Evolutionary conservation across 345 rosid species (phyloP).

Genomic region (Corchorus capsularis): DNA sequence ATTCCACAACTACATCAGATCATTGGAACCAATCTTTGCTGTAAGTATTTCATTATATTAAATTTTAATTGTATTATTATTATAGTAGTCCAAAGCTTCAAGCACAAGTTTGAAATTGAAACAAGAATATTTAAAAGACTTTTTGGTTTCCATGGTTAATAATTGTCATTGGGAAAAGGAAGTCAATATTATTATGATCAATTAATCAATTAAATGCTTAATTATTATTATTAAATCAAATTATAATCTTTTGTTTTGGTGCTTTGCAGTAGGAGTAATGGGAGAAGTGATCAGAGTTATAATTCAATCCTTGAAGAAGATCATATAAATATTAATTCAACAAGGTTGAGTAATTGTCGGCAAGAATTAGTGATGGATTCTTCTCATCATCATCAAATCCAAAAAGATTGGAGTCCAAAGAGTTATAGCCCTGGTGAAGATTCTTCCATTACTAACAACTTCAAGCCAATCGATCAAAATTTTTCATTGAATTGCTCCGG

Average conservation of each 20-base stretch:
- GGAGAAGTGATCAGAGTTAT: conserved; percentile 32
- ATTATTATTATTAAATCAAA: background rate
- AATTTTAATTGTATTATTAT: too few species aligned
- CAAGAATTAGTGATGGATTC: conserved; percentile 24
- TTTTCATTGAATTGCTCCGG: conserved; percentile 37
- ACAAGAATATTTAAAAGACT: conserved; percentile 5
- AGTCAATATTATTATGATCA: conserved; percentile 15
- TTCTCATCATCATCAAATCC: conserved; percentile 27
- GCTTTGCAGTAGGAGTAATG: conserved; percentile 29
- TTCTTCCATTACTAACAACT: conserved; percentile 29
- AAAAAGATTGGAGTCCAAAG: conserved; percentile 46
- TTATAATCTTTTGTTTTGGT: background rate
- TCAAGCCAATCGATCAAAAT: conserved; percentile 35
- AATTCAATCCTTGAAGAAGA: conserved; percentile 52
- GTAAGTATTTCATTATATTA: conserved; percentile 41
- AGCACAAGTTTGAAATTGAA: conserved; percentile 16
- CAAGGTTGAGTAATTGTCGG: conserved; percentile 30
- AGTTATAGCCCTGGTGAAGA: conserved; percentile 31
- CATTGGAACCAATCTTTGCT: conserved; percentile 50
- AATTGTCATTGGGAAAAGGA: conserved; percentile 9
- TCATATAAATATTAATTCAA: conserved; percentile 37
- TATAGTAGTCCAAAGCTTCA: conserved; percentile 26
- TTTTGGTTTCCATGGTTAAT: background rate
- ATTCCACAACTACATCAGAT: conserved; percentile 32
- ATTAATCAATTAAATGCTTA: conserved; percentile 12